These are phyloP conservation scores for Scedosporium aurantiacum DNA, from an alignment of 2,329 filamentous ascomycete genomes.

Conservation along the genomic window DNA sequence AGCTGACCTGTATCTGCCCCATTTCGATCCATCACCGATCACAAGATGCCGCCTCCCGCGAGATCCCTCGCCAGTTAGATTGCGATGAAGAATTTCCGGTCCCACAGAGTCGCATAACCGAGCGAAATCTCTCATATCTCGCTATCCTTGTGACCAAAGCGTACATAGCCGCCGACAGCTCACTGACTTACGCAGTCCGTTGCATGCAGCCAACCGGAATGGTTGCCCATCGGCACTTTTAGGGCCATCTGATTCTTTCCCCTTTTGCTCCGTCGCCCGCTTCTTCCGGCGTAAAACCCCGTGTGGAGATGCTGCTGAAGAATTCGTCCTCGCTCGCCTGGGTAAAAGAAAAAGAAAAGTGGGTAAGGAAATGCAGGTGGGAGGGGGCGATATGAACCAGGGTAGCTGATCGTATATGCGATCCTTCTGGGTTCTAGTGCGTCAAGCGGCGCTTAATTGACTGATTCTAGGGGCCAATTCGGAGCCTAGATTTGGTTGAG, in stretches of 20 bases:
- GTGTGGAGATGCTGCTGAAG: not conserved
- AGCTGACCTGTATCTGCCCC: too few relatives aligned
- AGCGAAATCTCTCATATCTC: not conserved
- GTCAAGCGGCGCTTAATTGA: not conserved
- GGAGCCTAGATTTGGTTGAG: not conserved
- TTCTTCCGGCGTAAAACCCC: not conserved
- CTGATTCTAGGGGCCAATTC: not conserved
- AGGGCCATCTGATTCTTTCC: not conserved
- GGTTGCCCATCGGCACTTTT: not conserved
- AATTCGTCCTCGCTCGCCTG: not conserved
- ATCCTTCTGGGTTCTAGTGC: not conserved
- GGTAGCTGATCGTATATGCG: not conserved
- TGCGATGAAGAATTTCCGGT: not conserved
- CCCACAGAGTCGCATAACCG: not conserved
- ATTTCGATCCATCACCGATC: not conserved
- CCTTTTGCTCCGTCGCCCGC: not conserved
- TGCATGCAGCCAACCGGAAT: slow-evolving; percentile 5
- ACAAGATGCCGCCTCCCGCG: not conserved
- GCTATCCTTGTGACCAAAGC: not conserved
- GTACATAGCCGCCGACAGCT: slow-evolving; percentile 1
- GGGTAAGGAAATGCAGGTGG: not conserved
- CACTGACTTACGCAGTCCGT: not conserved
- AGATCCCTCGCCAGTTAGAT: not conserved
- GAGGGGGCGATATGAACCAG: not conserved
- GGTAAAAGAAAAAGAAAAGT: not conserved